Evolutionary conservation across 805 yeast genomes (phyloP), one percentile per base, ranked within the genome.

Genomic region (Naumovozyma castellii): DNA sequence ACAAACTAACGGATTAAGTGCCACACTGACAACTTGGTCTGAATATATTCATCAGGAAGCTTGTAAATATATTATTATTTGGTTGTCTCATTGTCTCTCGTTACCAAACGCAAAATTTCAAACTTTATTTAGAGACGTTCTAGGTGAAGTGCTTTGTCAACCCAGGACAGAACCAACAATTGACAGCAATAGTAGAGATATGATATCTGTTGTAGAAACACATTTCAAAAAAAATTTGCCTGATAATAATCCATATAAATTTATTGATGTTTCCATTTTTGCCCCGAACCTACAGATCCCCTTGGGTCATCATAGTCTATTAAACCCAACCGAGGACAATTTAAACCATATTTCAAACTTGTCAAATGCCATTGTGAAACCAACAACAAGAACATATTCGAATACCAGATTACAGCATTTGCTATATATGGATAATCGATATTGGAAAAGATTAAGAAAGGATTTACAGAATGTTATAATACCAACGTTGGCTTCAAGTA

Each of bases 351-450:
- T 66, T n/a, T 68, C 71, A 3, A 45, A 45, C 17, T 37, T 46
- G 0, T 39, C 53, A 36, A 55, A 54, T 31, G 42, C 44, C 10
- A 39, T 47, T 2, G 44, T 37, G 17, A 41, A 38, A 5, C 40
- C 44, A 3, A 43, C 39, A 2, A 39, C 37, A 6, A 49, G 40
- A 20, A 45, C 46, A 27, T 51, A 57, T 22, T 37, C 47, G 13
- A 59, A 60, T 5, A 68, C 84, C 13, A 67, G 84, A 48, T 51
- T 82, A 10, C 87, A 81, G 53, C 68, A 65, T 48, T 49, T 83
- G 17, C 58, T 80, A 29, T 69, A 67, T 43, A 72, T 80, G 42
- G 84, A 82, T 44, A 66, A 74, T 30, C 66, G 92, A 46, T 71
- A 71, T 27, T 67, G 77, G 62, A 77, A 78, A 42, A 47, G 50